phyloP scores from a whole-genome alignment of 495 filamentous ascomycete genomes.

The Hypoxylon perforatum region DNA sequence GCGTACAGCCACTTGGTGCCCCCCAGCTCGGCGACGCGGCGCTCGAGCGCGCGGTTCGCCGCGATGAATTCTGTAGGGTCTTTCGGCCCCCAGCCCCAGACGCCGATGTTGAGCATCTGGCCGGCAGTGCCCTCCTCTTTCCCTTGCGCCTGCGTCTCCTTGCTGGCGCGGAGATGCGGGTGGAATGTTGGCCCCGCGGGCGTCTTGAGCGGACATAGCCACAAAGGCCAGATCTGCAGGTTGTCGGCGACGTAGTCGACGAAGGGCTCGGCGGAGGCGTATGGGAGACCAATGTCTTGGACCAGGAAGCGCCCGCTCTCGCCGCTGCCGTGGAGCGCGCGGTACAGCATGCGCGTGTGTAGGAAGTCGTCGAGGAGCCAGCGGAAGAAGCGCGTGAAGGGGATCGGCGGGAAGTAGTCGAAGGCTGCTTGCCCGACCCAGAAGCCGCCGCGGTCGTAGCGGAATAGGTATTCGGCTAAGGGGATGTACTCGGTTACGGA shows the following conservation, averaged over 20 bases:
- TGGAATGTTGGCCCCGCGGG: slow-evolving; percentile 58
- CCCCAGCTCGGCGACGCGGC: slow-evolving; percentile 69
- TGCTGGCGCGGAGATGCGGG: slow-evolving; percentile 42
- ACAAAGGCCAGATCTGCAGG: slow-evolving; percentile 67
- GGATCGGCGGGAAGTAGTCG: slow-evolving; percentile 63
- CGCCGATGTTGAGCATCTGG: slow-evolving; percentile 65
- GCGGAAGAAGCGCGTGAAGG: slow-evolving; percentile 65
- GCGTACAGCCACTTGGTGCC: slow-evolving; percentile 74
- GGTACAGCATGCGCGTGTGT: slow-evolving; percentile 73
- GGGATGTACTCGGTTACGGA: slow-evolving; percentile 60
- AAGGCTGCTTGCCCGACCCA: slow-evolving; percentile 68
- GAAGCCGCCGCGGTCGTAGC: slow-evolving; percentile 70
- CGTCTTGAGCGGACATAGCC: slow-evolving; percentile 67
- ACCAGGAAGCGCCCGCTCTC: slow-evolving; percentile 64
- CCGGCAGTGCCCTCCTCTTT: slow-evolving; percentile 25
- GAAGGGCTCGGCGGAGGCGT: slow-evolving; percentile 59
- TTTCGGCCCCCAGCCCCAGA: slow-evolving; percentile 64
- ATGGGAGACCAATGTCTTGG: slow-evolving; percentile 68
- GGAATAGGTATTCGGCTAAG: slow-evolving; percentile 65
- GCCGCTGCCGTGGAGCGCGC: slow-evolving; percentile 67
- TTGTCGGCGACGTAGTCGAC: slow-evolving; percentile 62
- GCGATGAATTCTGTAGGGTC: slow-evolving; percentile 56
- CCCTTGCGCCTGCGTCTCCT: not conserved
- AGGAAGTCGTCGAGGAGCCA: slow-evolving; percentile 72
- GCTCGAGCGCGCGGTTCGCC: slow-evolving; percentile 73